Evolutionary conservation across 202 grass and related monocot species (phyloP), one percentile per base, ranked within the genome.

Genomic region (Hordeum pubiflorum): DNA sequence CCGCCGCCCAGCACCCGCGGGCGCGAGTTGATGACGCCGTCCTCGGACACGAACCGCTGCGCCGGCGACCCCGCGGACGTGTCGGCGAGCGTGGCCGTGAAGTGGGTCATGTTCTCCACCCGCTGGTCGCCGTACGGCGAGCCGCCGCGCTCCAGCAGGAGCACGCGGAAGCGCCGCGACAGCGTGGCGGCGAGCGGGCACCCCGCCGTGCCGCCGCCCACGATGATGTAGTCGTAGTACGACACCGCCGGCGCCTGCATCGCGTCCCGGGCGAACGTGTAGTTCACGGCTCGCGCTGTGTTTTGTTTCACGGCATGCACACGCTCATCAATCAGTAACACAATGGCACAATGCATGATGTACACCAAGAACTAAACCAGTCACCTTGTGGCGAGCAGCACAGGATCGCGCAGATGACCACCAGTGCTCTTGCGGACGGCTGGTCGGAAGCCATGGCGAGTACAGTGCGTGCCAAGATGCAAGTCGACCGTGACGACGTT

Each of bases 151-250:
- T 97, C 90, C 23, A 97, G 80, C 9, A 97, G 78, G 27, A 97
- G 74, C 69, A 97, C 90, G 22, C 82, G 91, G 64, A 32, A 88
- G 9, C 44, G 79, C 68, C 44, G 58, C 11, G 93, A 93, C n/a
- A 97, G 81, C 24, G 93, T 93, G 21, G 90, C 86, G 3, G 88
- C 90, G 6, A 97, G 78, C 12, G 93, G 90, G 80, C 93, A 93
- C n/a, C 90, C 90, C 0, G 93, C 86, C 69, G 93, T 97, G 78
- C 93, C 93, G 29, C 93, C 93, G 76, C 93, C 93, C 5, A 97
- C 50, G 79, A 97, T 80, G 85, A 96, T 92, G 87, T 96, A 96
- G 80, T 96, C 93, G 69, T 97, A 97, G 88, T 88, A 87, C 3
- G 90, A 92, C 69, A 90, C 77, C 5, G 15, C 4, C 11, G 93